Conservation (phyloP, 768 basidiomycete genomes). For the Goffeauzyma gilvescens region DNA sequence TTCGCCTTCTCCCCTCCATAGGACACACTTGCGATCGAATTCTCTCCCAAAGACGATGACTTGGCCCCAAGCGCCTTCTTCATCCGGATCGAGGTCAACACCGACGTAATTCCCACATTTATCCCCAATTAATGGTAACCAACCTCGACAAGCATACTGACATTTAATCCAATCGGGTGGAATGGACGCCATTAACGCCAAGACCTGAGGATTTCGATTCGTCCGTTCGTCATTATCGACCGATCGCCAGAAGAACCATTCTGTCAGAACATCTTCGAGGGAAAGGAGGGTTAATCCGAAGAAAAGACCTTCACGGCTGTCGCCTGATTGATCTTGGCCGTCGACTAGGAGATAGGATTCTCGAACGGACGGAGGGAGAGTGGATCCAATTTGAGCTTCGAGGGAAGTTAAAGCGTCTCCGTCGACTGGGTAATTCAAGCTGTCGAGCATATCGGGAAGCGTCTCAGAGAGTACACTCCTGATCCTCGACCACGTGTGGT, state of each 20-base stretch:
- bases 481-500: conserved; percentile 65
- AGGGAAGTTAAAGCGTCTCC: conserved; percentile 60
- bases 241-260: conserved; percentile 92
- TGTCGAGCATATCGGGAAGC: conserved; percentile 88
- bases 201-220: conserved; percentile 55
- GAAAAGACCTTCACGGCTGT: conserved; percentile 58
- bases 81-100: conserved; percentile 65
- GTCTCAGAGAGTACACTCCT: conserved; percentile 61
- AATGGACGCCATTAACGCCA: conserved; percentile 64
- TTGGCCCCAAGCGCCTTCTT: conserved; percentile 53
- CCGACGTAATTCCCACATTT: conserved; percentile 92
- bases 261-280: conserved; percentile 77
- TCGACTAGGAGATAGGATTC: conserved; percentile 77
- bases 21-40: conserved; percentile 90
- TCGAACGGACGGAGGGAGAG: conserved; percentile 63
- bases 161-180: conserved; percentile 74
- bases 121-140: conserved; percentile 89
- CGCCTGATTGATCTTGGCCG: conserved; percentile 79
- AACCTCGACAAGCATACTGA: conserved; percentile 82
- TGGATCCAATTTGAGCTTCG: conserved; percentile 58
- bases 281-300: conserved; percentile 87
- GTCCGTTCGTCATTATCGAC: conserved; percentile 75
- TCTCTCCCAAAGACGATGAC: conserved; percentile 98
- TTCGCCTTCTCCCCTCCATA: conserved; percentile 76
- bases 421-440: conserved; percentile 76